Evolutionary conservation across 495 filamentous ascomycete genomes (phyloP).

Genomic region (Beverwykella pulmonaria): DNA sequence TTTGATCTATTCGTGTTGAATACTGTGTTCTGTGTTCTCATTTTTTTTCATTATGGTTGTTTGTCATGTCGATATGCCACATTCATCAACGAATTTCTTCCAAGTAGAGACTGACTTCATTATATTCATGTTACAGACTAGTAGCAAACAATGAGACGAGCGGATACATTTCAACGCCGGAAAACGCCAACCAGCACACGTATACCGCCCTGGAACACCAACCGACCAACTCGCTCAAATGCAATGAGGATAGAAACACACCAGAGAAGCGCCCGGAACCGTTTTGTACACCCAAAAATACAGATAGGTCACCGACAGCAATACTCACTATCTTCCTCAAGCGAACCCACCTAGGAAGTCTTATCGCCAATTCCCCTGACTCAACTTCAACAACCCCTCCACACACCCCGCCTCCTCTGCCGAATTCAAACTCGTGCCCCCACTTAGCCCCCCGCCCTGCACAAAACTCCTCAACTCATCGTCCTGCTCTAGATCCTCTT

Average conservation of each 20-base stretch:
- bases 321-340: no score
- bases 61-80: no score
- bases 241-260: not conserved
- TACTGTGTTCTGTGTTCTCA: no score
- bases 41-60: no score
- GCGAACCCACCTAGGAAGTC: not conserved
- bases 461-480: slow-evolving; percentile 37
- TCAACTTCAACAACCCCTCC: slow-evolving; percentile 37
- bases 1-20: no score
- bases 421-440: slow-evolving; percentile 17
- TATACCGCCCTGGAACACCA: not conserved
- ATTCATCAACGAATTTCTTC: no score
- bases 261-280: not conserved
- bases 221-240: not conserved
- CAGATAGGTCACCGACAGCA: not conserved
- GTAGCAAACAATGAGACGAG: no score
- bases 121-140: no score
- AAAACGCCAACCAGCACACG: no score
- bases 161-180: no score
- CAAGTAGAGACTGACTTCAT: not conserved
- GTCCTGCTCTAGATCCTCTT: slow-evolving; percentile 32
- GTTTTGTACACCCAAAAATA: not conserved
- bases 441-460: slow-evolving; percentile 11
- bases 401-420: slow-evolving; percentile 38
- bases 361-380: slow-evolving; percentile 38